A percentile compares a stretch with the other conserved stretches of the same genome.
These are phyloP conservation scores for Pyrenophora graminea DNA, from an alignment of 2,329 filamentous ascomycete species.

Conservation along the genomic window DNA sequence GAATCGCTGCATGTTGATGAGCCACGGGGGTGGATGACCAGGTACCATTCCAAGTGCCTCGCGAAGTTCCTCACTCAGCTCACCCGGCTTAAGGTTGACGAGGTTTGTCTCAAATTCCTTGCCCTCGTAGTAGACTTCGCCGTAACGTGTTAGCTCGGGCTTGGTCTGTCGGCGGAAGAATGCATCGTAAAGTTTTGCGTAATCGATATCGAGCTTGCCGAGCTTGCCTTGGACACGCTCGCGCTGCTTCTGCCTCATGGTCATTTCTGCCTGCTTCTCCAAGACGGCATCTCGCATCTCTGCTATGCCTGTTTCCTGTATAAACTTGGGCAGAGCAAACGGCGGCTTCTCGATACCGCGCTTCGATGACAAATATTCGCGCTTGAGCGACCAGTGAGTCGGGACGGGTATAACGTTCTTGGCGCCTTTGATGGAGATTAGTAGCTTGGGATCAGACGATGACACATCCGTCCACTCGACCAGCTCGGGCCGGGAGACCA, in stretches of 20 bases:
- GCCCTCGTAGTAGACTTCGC: constrained; percentile 99
- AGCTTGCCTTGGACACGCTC: constrained; percentile 95
- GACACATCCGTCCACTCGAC: constrained; percentile 98
- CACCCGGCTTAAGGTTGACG: constrained; percentile 85
- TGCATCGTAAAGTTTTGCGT: constrained; percentile 96
- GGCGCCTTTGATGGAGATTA: constrained; percentile 93
- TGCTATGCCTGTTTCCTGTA: constrained; percentile 93
- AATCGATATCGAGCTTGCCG: constrained; percentile 97
- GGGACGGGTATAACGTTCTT: constrained; percentile 96
- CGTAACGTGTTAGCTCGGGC: constrained; percentile 88
- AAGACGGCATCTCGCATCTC: constrained; percentile 97
- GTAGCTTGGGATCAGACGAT: constrained; percentile 81
- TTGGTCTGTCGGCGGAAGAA: constrained; percentile 99
- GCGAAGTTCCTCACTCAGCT: constrained; percentile 84
- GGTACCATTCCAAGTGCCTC: constrained; percentile 93
- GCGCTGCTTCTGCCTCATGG: constrained; percentile 91
- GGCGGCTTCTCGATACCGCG: constrained; percentile 94
- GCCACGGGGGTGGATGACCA: constrained; percentile 91
- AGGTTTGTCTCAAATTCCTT: constrained; percentile 98
- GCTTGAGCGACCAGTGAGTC: constrained; percentile 90
- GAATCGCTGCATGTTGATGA: constrained; percentile 94
- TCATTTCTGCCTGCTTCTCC: constrained; percentile 92
- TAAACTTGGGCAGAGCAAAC: constrained; percentile 92
- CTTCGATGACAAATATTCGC: constrained; percentile 96
- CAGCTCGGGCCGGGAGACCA: constrained; percentile 87